Evolutionary conservation across 176 grass and related monocot species (phyloP).

Genomic region (Tillandsia fasciculata): DNA sequence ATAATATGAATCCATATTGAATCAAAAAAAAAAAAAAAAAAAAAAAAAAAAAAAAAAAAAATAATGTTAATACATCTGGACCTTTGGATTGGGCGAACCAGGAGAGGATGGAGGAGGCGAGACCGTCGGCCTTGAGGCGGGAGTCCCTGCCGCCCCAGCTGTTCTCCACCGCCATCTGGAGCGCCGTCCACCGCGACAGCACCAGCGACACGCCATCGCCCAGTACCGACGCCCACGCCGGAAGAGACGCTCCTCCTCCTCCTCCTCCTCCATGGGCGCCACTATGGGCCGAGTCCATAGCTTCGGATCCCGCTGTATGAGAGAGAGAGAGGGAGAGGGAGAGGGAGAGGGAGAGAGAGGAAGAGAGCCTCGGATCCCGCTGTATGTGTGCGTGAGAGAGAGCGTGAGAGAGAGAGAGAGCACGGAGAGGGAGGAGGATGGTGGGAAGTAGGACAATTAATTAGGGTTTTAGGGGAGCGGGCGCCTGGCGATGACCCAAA

Average conservation of each 20-base stretch:
- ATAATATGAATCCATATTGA: constrained; percentile 1
- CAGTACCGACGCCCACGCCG: constrained; percentile 23
- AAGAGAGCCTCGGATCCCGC: background rate
- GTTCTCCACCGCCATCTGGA: constrained; percentile 85
- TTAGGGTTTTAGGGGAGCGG: background rate
- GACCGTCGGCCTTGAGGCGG: constrained; percentile 45
- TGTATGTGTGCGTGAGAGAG: background rate
- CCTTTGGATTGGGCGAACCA: constrained; percentile 59
- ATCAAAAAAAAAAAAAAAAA: background rate
- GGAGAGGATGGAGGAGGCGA: constrained; percentile 38
- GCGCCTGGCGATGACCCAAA: too few species aligned
- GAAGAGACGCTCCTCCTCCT: background rate
- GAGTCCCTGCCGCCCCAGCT: constrained; percentile 70
- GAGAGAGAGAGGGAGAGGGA: background rate
- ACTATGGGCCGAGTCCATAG: background rate
- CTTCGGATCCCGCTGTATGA: background rate
- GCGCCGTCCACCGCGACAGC: constrained; percentile 60
- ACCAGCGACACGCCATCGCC: constrained; percentile 54
- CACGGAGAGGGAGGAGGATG: background rate
- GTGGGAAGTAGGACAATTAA: background rate
- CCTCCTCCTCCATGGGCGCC: background rate
- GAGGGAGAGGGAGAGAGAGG: background rate
- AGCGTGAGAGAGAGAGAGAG: background rate
- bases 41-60: background rate
- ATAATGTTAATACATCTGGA: background rate